Base-by-base conservation (phyloP, 1,139 yeast species). In the Lipomyces yarrowii region DNA sequence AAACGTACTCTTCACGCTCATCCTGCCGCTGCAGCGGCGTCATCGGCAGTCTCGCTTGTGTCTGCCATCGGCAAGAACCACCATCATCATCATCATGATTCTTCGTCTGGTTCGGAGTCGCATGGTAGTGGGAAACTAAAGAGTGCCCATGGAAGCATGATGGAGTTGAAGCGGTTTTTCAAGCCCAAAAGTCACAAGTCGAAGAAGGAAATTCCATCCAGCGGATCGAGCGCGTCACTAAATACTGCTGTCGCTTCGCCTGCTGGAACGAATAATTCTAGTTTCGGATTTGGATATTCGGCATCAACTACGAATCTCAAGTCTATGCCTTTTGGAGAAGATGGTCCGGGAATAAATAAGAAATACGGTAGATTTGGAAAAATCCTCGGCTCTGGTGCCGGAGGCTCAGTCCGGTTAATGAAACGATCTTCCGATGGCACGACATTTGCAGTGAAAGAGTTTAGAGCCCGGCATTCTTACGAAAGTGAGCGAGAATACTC, bases 371-470 rank as follows among this genome's bases (percentile, higher is more conserved):
- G 89, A 72, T 81, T 93, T 70, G 98, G 98, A 62, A 90, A 91
- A 71, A 88, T 90, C 69, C 81, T 96, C 71, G 99, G 99, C 37
- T 89, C 96, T 37, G 99, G 99, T 52, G 99, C 99, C 2, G 99
- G 99, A 59, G 99, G 99, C 4, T 89, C 96, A 0, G 99, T 96
- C 18, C 87, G 96, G 68, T 82, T 94, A 64, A 87, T 96, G 74
- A 87, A 86, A 64, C 85, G 98, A 70, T 87, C 94, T 2, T 83
- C 90, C 7, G 98, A 94, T 77, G 83, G 85, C 56, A 88, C 89
- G 66, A 87, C 96, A 0, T 94, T 94, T 80, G 99, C 99, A 0
- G 98, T 96, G 54, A 96, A 96, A 77, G 98, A 96, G 77, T 96
- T 96, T 76, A 83, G 99, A 70, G 89, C 97, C 7, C 85, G 94